A percentile compares a stretch with the other conserved stretches of the same genome.
These are phyloP conservation scores for Tarenaya hassleriana DNA, from an alignment of 345 rosid species.

Conservation along the genomic window DNA sequence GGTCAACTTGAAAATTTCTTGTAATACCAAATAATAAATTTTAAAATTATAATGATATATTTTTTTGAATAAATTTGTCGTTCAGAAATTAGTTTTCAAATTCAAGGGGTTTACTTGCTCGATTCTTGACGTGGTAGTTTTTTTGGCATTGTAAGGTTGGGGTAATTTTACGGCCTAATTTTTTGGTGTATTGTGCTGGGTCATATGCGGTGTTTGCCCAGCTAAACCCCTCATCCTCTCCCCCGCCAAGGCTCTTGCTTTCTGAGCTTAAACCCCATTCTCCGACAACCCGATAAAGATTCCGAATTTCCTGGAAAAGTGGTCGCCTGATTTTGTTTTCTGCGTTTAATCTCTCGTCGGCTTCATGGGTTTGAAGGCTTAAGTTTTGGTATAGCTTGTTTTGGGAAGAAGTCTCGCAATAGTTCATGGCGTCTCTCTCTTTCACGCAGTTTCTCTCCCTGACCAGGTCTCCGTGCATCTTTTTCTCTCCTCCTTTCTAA, in stretches of 20 bases:
- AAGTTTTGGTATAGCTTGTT: background rate
- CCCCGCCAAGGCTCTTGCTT: constrained; percentile 18
- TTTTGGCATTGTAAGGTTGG: too few species aligned
- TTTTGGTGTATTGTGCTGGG: too few species aligned
- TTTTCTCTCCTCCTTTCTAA: constrained; percentile 9
- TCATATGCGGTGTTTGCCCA: constrained; percentile 13
- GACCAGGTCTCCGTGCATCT: constrained; percentile 50
- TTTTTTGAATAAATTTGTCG: too few species aligned
- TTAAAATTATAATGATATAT: too few species aligned
- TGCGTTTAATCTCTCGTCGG: background rate
- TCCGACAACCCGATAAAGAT: background rate
- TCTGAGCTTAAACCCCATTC: constrained; percentile 30
- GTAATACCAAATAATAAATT: too few species aligned
- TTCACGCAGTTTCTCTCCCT: constrained; percentile 46
- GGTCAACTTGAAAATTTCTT: too few species aligned
- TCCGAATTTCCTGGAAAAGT: too few species aligned
- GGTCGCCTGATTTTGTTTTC: background rate
- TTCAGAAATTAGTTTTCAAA: too few species aligned
- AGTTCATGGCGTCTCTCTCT: constrained; percentile 57
- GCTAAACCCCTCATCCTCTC: constrained; percentile 31
- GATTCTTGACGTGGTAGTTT: too few species aligned
- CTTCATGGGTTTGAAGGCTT: constrained; percentile 23
- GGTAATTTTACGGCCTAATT: too few species aligned
- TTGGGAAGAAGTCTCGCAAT: constrained; percentile 3
- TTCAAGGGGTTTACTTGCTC: too few species aligned